Evolutionary conservation across 306 rosid species (phyloP).

Genomic region (Psophocarpus tetragonolobus): DNA sequence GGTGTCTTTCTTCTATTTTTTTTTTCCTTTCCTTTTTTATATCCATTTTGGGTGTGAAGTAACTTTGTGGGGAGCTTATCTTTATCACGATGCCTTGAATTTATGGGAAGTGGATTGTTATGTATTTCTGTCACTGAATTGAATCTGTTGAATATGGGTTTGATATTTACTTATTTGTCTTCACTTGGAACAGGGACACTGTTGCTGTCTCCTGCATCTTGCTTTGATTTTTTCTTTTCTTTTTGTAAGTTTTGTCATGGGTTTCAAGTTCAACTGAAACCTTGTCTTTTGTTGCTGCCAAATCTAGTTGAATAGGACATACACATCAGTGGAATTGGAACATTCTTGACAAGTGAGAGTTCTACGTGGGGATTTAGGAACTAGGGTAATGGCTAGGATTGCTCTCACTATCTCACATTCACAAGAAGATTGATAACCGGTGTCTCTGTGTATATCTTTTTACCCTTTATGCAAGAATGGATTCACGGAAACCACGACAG

Average conservation of each 20-base stretch:
- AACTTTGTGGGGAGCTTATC: background rate
- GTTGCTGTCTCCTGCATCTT: slow-evolving; percentile 24
- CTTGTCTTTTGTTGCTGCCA: slow-evolving; percentile 22
- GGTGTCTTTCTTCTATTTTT: background rate
- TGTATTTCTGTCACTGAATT: background rate
- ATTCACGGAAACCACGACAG: background rate
- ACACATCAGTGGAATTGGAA: slow-evolving; percentile 55
- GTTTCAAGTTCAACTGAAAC: slow-evolving; percentile 37
- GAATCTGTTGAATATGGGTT: slow-evolving; percentile 21
- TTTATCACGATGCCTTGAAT: slow-evolving; percentile 20
- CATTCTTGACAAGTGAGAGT: slow-evolving; percentile 64
- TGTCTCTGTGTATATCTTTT: slow-evolving; percentile 40
- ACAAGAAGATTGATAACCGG: slow-evolving; percentile 64
- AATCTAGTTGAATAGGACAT: slow-evolving; percentile 42
- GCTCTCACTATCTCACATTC: slow-evolving; percentile 62
- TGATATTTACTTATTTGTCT: slow-evolving; percentile 39
- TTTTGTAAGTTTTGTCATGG: slow-evolving; percentile 25
- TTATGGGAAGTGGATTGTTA: background rate
- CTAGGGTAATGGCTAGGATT: slow-evolving; percentile 61
- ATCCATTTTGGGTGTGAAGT: background rate
- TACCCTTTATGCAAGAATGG: background rate
- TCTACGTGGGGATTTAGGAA: slow-evolving; percentile 62
- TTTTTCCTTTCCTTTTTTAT: background rate
- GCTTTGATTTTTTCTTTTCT: background rate
- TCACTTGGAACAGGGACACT: slow-evolving; percentile 27